Conservation (phyloP, 306 rosid genomes). For the Elaeagnus macrophylla region DNA sequence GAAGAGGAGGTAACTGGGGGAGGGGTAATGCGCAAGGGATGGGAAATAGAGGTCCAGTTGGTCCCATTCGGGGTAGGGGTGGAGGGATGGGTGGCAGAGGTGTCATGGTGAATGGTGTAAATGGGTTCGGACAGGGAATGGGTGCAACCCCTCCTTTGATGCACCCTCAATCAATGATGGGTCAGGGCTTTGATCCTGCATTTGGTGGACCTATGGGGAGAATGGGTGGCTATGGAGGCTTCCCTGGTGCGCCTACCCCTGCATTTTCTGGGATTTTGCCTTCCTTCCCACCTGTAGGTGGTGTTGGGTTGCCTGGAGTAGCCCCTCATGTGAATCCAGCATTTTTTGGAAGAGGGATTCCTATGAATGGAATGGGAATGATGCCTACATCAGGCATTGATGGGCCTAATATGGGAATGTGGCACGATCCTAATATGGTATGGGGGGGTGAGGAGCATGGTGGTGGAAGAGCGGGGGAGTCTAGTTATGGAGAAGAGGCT, state of each 20-base stretch:
- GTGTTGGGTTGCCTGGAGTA: constrained; percentile 87
- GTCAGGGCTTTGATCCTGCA: constrained; percentile 92
- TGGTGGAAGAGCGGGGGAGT: constrained; percentile 81
- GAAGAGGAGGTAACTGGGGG: constrained; percentile 81
- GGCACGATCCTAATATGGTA: constrained; percentile 90
- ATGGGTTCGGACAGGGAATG: constrained; percentile 84
- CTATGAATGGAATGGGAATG: constrained; percentile 96
- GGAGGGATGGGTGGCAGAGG: constrained; percentile 90
- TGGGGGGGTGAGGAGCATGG: constrained; percentile 90
- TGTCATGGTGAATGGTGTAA: constrained; percentile 81
- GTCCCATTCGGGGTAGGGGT: constrained; percentile 74
- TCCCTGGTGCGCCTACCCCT: constrained; percentile 82
- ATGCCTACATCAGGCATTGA: constrained; percentile 76
- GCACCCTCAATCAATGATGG: constrained; percentile 89
- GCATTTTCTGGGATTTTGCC: constrained; percentile 82
- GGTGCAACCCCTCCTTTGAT: constrained; percentile 72
- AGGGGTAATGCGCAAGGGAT: constrained; percentile 25
- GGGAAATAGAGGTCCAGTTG: constrained; percentile 82
- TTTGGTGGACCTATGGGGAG: constrained; percentile 92
- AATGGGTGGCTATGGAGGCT: constrained; percentile 85
- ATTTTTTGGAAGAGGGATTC: constrained; percentile 94
- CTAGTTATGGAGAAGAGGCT: constrained; percentile 96
- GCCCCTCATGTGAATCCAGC: constrained; percentile 99
- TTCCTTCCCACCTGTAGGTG: constrained; percentile 70
- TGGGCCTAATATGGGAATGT: constrained; percentile 97